These are phyloP conservation scores for Amoeboaphelidium protococcarum DNA, from an alignment of 371 early-diverging fungal species.

Conservation along the genomic window DNA sequence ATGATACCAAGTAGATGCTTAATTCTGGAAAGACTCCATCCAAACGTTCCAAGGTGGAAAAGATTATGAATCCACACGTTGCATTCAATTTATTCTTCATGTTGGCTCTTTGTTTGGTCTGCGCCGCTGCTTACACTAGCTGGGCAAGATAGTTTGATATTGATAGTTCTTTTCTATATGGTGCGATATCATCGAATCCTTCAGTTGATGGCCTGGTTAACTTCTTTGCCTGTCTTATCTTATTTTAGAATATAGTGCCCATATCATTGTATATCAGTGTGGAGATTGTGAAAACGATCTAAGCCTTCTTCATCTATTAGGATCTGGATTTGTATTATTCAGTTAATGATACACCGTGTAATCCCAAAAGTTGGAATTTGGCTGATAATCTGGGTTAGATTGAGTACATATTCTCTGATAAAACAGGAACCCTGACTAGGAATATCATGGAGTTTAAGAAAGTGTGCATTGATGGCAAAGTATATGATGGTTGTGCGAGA, in stretches of 20 bases:
- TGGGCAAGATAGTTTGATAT: background rate
- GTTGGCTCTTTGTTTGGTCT: background rate
- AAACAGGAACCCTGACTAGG: constrained; percentile 21
- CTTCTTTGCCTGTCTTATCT: background rate
- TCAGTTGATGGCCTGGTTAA: background rate
- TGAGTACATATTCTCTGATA: constrained; percentile 18
- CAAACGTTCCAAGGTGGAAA: constrained; percentile 16
- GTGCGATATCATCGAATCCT: too few relatives aligned
- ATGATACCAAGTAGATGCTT: constrained; percentile 8
- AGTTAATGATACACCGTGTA: constrained; percentile 2
- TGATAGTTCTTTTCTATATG: background rate
- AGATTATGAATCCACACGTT: constrained; percentile 14
- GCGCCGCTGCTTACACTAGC: background rate
- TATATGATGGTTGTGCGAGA: constrained; percentile 1
- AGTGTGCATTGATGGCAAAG: too few relatives aligned
- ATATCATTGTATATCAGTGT: constrained; percentile 18
- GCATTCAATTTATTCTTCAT: constrained; percentile 1
- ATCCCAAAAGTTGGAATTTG: constrained; percentile 11
- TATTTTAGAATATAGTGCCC: constrained; percentile 11
- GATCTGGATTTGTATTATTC: constrained; percentile 5
- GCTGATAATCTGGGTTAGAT: constrained; percentile 18
- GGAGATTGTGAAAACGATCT: constrained; percentile 14
- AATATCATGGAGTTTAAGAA: constrained; percentile 19
- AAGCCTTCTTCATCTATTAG: constrained; percentile 2
- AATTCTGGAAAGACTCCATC: constrained; percentile 1